Conservation (phyloP, 164 flowering plant genomes). For the Pachysandra terminalis region DNA sequence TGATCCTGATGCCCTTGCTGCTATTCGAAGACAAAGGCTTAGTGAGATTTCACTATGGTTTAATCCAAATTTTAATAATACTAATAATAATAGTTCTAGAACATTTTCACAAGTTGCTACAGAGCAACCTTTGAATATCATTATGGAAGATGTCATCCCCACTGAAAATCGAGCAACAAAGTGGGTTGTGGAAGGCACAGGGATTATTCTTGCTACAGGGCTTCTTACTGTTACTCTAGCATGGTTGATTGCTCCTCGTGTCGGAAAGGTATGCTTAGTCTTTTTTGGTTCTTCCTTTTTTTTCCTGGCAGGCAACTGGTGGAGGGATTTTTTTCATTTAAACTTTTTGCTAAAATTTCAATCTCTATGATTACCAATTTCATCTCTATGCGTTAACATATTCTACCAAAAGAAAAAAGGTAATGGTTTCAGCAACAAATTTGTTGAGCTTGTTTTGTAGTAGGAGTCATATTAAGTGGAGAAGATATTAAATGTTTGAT, state of each 20-base stretch:
- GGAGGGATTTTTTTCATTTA: too few species aligned
- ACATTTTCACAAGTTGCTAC: constrained; percentile 41
- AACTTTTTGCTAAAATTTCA: too few species aligned
- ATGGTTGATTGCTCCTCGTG: constrained; percentile 96
- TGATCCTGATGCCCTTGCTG: constrained; percentile 95
- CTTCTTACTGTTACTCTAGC: constrained; percentile 92
- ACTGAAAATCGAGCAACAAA: constrained; percentile 71
- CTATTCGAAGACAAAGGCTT: constrained; percentile 81
- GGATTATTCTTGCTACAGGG: constrained; percentile 89
- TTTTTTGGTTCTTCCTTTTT: background rate
- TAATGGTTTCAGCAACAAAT: too few species aligned
- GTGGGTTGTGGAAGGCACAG: constrained; percentile 96
- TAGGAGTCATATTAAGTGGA: too few species aligned
- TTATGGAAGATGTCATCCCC: constrained; percentile 36
- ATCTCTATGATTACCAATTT: too few species aligned
- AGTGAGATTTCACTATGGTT: constrained; percentile 91
- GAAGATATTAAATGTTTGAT: too few species aligned
- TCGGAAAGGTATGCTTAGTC: constrained; percentile 68
- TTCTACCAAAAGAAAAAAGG: too few species aligned
- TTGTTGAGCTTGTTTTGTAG: too few species aligned
- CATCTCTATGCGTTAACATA: background rate
- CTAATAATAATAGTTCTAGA: constrained; percentile 21
- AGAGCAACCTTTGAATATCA: constrained; percentile 48
- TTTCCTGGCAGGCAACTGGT: background rate
- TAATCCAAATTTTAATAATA: constrained; percentile 40